These are phyloP conservation scores for Coemansia sp. DNA, from an alignment of 192 early-diverging fungal species.

Conservation along the genomic window DNA sequence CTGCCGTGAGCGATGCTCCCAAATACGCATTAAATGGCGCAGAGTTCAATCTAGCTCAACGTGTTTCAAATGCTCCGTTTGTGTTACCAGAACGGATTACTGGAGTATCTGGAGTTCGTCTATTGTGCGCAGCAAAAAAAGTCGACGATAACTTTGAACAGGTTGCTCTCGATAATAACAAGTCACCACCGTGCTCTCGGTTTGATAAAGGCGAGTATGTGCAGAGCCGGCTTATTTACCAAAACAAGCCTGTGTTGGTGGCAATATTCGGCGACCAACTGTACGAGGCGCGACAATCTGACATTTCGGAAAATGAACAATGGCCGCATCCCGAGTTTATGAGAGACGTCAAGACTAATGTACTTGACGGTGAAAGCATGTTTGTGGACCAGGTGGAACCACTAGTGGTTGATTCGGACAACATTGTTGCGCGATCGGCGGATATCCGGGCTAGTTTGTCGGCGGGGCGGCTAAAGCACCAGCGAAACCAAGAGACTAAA, in stretches of 20 bases:
- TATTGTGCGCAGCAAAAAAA: too few relatives aligned
- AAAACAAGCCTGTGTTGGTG: neutral
- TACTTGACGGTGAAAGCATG: neutral
- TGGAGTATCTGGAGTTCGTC: too few relatives aligned
- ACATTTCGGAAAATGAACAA: neutral
- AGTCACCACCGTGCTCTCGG: neutral
- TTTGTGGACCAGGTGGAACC: neutral
- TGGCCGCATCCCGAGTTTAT: neutral
- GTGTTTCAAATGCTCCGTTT: too few relatives aligned
- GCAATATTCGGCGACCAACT: constrained; percentile 13
- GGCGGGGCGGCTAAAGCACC: neutral
- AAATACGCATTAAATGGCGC: neutral
- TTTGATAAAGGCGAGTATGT: neutral
- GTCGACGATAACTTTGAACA: too few relatives aligned
- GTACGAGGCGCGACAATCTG: neutral
- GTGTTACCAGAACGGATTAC: too few relatives aligned
- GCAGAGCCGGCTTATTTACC: constrained; percentile 13
- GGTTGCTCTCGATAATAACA: too few relatives aligned
- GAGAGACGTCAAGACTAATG: neutral
- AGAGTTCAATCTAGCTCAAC: too few relatives aligned
- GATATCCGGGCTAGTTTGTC: neutral
- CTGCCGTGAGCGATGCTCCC: neutral
- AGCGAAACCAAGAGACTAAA: neutral
- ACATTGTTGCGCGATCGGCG: neutral
- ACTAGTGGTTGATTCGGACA: neutral